These are phyloP conservation scores for Fusarium sp. DNA, from an alignment of 2,329 filamentous ascomycete species.

Conservation along the genomic window DNA sequence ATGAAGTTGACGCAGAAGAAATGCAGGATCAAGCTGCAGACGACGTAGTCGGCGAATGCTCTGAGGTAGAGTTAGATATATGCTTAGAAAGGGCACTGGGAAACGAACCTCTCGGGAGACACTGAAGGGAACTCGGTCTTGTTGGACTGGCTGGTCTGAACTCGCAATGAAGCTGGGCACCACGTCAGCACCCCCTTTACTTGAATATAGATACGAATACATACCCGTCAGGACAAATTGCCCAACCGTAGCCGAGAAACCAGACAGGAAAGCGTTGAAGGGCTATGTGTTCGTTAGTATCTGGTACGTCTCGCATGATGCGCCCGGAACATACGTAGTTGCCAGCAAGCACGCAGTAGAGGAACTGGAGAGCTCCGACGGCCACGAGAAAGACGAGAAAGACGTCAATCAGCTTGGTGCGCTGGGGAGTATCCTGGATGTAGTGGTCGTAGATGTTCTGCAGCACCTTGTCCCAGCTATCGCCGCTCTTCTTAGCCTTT, in stretches of 20 bases:
- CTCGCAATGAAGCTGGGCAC: conserved; percentile 76
- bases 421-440: conserved; percentile 82
- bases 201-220: conserved; percentile 42
- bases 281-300: conserved; percentile 69
- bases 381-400: conserved; percentile 91
- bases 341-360: conserved; percentile 90
- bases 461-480: conserved; percentile 69
- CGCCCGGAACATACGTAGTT: conserved; percentile 81
- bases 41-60: conserved; percentile 95
- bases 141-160: conserved; percentile 90
- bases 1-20: conserved; percentile 99
- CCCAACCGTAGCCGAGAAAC: conserved; percentile 93
- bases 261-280: conserved; percentile 98
- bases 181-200: conserved; percentile 16
- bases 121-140: conserved; percentile 80
- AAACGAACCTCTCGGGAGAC: conserved; percentile 78
- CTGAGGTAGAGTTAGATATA: conserved; percentile 58
- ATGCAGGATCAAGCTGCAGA: conserved; percentile 94
- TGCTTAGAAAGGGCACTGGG: too few species aligned
- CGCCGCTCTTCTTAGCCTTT: conserved; percentile 41
- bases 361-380: conserved; percentile 90
- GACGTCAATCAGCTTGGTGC: conserved; percentile 89
- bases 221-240: conserved; percentile 96
- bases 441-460: conserved; percentile 83
- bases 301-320: too few species aligned